Evolutionary conservation across 1,139 yeast species (phyloP).

Genomic region (Candida mesenterica): DNA sequence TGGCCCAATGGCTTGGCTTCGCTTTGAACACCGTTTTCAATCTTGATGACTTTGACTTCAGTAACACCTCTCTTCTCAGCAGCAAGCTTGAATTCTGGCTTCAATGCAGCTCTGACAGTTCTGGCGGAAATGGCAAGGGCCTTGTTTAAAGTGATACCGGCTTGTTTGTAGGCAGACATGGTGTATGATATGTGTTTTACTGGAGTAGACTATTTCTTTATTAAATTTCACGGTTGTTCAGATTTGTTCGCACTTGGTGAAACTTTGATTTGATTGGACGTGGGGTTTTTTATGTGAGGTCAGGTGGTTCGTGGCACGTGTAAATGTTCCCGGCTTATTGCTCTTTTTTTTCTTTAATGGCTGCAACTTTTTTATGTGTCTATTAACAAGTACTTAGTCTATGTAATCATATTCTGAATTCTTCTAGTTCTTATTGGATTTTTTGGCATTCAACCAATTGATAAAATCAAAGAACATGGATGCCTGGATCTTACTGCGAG

Average conservation of each 20-base stretch:
- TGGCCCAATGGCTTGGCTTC: slow-evolving; percentile 36
- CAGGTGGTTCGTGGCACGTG: too few species aligned
- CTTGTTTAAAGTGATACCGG: slow-evolving; percentile 84
- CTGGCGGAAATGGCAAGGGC: slow-evolving; percentile 90
- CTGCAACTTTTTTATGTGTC: too few species aligned
- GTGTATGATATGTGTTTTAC: slow-evolving; percentile 11
- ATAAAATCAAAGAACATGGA: slow-evolving; percentile 73
- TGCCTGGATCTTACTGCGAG: slow-evolving; percentile 52
- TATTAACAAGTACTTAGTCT: too few species aligned
- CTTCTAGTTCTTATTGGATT: slow-evolving; percentile 2
- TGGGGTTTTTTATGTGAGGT: slow-evolving; percentile 3
- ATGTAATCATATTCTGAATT: too few species aligned
- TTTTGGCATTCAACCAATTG: slow-evolving; percentile 67
- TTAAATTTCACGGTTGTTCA: slow-evolving; percentile 7
- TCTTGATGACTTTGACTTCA: slow-evolving; percentile 74
- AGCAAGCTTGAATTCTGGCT: slow-evolving; percentile 77
- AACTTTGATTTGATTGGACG: slow-evolving; percentile 8
- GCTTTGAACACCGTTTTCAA: slow-evolving; percentile 61
- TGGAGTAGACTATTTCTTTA: not conserved
- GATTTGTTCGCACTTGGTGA: slow-evolving; percentile 8
- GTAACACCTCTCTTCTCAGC: slow-evolving; percentile 73
- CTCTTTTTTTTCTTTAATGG: too few species aligned
- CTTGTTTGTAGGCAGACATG: slow-evolving; percentile 83
- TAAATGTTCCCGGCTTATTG: too few species aligned
- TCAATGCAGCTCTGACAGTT: slow-evolving; percentile 83